A percentile compares a stretch with the other conserved stretches of the same genome.
phyloP scores from a whole-genome alignment of 306 rosid species.

The Glycine soja region DNA sequence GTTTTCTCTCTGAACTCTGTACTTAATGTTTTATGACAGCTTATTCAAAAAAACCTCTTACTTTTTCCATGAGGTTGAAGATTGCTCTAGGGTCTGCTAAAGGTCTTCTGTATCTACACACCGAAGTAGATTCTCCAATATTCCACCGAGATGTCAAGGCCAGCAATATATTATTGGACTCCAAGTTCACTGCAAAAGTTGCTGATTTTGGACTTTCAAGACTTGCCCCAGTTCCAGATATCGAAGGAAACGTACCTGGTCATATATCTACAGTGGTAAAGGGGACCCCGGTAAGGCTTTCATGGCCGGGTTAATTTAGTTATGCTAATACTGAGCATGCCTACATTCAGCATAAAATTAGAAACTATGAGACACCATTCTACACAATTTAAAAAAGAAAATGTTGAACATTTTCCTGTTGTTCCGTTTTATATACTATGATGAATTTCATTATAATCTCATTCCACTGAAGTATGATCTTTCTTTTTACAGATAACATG shows the following conservation, averaged over 20 bases:
- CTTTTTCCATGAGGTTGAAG: slow-evolving; percentile 71
- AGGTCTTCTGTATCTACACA: slow-evolving; percentile 91
- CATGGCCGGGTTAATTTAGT: slow-evolving; percentile 6
- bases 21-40: slow-evolving; percentile 54
- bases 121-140: slow-evolving; percentile 96
- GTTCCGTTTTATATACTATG: background rate
- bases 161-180: slow-evolving; percentile 84
- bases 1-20: slow-evolving; percentile 14
- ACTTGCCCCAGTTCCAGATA: slow-evolving; percentile 87
- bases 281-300: slow-evolving; percentile 88
- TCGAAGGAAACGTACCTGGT: slow-evolving; percentile 69
- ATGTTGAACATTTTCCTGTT: background rate
- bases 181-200: slow-evolving; percentile 75
- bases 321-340: slow-evolving; percentile 1
- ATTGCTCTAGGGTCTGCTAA: slow-evolving; percentile 80
- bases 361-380: background rate
- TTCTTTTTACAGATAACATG: too few relatives aligned
- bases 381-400: background rate
- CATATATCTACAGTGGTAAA: slow-evolving; percentile 87
- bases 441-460: background rate
- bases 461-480: background rate
- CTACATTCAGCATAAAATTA: background rate
- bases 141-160: slow-evolving; percentile 96
- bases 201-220: slow-evolving; percentile 98
- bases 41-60: slow-evolving; percentile 61